Conservation (phyloP, 2,329 filamentous ascomycete genomes). For the Scedosporium aurantiacum region DNA sequence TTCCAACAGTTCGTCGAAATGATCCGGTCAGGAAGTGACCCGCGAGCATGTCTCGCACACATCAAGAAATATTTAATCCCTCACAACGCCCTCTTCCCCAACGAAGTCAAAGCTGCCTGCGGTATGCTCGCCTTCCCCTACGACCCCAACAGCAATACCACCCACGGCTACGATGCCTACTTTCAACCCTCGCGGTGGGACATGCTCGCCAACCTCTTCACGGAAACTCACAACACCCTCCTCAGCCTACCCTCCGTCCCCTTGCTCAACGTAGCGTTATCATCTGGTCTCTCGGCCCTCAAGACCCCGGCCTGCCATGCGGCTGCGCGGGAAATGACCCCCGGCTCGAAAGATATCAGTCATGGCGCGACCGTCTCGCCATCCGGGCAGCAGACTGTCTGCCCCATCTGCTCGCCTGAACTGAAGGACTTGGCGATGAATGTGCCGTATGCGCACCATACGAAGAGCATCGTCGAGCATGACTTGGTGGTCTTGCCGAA, state of each 20-base stretch:
- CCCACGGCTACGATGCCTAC: constrained; percentile 31
- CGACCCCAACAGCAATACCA: constrained; percentile 28
- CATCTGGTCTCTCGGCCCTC: constrained; percentile 81
- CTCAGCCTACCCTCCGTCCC: constrained; percentile 73
- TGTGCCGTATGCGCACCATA: constrained; percentile 91
- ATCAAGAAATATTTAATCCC: constrained; percentile 71
- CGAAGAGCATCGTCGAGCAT: constrained; percentile 81
- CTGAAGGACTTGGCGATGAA: constrained; percentile 81
- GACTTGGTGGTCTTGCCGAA: constrained; percentile 84
- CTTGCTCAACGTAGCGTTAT: constrained; percentile 80
- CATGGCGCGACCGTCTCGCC: not conserved
- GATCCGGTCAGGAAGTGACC: constrained; percentile 53
- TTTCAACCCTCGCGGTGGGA: constrained; percentile 53
- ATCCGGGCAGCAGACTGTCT: constrained; percentile 38
- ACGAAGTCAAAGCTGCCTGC: constrained; percentile 60
- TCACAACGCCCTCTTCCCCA: constrained; percentile 56
- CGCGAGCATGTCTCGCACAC: constrained; percentile 68
- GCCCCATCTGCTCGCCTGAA: constrained; percentile 92
- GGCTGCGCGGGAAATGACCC: constrained; percentile 7
- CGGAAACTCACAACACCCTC: constrained; percentile 75
- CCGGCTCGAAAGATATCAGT: constrained; percentile 8
- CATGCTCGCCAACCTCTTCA: constrained; percentile 68
- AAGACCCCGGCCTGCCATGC: constrained; percentile 87
- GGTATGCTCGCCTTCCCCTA: constrained; percentile 69
- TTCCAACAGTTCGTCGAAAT: constrained; percentile 94